A percentile compares a stretch with the other conserved stretches of the same genome.
phyloP scores from a whole-genome alignment of 345 rosid genomes.

The Citrus glauca region DNA sequence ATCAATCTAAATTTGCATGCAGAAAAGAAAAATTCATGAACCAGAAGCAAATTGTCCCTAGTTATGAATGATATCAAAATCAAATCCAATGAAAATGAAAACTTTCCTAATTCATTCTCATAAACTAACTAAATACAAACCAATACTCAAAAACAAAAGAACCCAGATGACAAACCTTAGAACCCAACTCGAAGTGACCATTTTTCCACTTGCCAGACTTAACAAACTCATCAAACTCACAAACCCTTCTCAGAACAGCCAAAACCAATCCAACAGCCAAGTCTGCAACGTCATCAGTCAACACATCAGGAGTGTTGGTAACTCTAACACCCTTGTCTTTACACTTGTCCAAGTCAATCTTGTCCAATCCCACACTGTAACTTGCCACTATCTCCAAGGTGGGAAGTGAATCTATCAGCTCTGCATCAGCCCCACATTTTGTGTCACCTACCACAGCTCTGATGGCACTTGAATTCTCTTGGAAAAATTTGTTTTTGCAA shows the following conservation, averaged over 20 bases:
- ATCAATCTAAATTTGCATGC: background rate
- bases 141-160: background rate
- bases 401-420: slow-evolving; percentile 59
- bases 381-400: slow-evolving; percentile 71
- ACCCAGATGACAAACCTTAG: slow-evolving; percentile 53
- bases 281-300: slow-evolving; percentile 89
- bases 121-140: background rate
- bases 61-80: background rate
- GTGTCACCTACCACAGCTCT: slow-evolving; percentile 76
- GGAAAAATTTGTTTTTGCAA: slow-evolving; percentile 41
- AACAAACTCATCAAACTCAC: slow-evolving; percentile 61
- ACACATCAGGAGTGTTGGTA: slow-evolving; percentile 84
- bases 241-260: slow-evolving; percentile 66
- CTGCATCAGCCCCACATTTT: slow-evolving; percentile 59
- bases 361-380: slow-evolving; percentile 80
- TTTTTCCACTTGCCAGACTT: slow-evolving; percentile 71
- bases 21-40: background rate
- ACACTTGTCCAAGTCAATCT: slow-evolving; percentile 75
- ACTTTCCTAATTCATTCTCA: background rate
- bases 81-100: background rate
- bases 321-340: slow-evolving; percentile 64
- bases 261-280: slow-evolving; percentile 69
- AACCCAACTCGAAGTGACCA: slow-evolving; percentile 55
- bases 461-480: slow-evolving; percentile 40
- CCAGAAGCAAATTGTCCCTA: background rate